Base-by-base conservation (phyloP, 331 rosid species). In the Pyracantha coccinea region DNA sequence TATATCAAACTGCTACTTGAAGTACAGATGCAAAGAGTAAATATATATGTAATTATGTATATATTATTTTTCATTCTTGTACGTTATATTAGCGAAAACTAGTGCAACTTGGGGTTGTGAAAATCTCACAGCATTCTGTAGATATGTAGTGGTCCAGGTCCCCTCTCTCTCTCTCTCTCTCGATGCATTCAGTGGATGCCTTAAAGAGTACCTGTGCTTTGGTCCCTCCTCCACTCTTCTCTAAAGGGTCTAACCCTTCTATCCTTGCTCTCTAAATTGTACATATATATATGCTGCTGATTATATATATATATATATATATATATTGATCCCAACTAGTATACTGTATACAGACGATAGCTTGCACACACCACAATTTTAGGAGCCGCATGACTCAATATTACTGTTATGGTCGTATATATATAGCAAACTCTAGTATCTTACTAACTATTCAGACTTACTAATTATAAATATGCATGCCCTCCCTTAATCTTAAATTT, bases 221-320 rank as follows among this genome's bases (percentile, higher is more conserved):
- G 95, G 96, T 89, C 98, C 98, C 89, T 92, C 93, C 77, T 96
- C 86, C 89, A 91, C 76, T 79, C 92, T 86, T 84, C 77, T 75
- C 63, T 47, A 68, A 2, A 61, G 1, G 66, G 35, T 61, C 38
- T 61, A 14, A 2, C 32, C 66, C 31, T 2, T 59, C 29, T 59
- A 23, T 59, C 29, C 27, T 5, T 24, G 20, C 62, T 57, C 55
- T 17, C 55, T 0, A 50, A 50, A 50, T 17, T 50, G 20, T 50
- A 50, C 55, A 50, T 4, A 65, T 47, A 29, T 41, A 53, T 17
- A 23, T 52, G 41, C 41, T 35, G 41, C 41, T 35, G 33, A 31
- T 31, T 8, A 35, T 0, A 35, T 8, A 35, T 1, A 35, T 9
- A 35, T 0, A 35, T 2, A 35, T 35, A 35, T 35, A 35, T 35